A percentile compares a stretch with the other conserved stretches of the same genome.
Conservation (phyloP, 1,284 basidiomycete genomes). For the Ceratobasidium sp. region DNA sequence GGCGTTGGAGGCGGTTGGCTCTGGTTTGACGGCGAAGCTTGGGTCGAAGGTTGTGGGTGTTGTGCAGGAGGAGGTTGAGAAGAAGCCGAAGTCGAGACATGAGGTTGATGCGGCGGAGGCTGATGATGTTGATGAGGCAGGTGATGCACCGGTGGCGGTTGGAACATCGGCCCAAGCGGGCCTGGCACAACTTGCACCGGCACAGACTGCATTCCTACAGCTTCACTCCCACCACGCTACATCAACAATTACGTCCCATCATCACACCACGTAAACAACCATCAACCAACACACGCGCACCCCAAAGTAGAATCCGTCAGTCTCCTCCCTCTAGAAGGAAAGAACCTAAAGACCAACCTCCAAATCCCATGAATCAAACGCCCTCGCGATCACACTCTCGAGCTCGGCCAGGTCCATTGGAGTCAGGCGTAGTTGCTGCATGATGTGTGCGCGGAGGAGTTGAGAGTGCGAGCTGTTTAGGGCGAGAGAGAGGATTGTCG, state of each 20-base stretch:
- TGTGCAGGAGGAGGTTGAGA: background rate
- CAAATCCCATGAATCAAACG: conserved; percentile 85
- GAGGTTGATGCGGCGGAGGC: background rate
- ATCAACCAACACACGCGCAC: too few relatives aligned
- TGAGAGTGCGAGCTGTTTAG: conserved; percentile 72
- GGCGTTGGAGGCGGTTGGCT: conserved; percentile 26
- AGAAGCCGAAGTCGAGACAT: background rate
- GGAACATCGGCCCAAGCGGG: background rate
- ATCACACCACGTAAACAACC: background rate
- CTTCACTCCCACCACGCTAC: conserved; percentile 11
- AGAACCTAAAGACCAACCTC: conserved; percentile 61
- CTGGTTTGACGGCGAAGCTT: background rate
- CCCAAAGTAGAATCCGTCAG: too few relatives aligned
- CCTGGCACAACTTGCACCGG: background rate
- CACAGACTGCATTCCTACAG: too few relatives aligned
- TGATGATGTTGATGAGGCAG: too few relatives aligned
- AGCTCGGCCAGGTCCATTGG: conserved; percentile 81
- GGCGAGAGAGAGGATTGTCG: conserved; percentile 75
- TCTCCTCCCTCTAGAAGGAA: background rate
- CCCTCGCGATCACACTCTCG: conserved; percentile 81
- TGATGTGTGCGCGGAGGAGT: conserved; percentile 76
- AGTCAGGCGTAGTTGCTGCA: conserved; percentile 77
- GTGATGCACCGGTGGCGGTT: background rate
- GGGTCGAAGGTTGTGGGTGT: background rate
- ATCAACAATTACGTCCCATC: background rate